A percentile compares a stretch with the other conserved stretches of the same genome.
Evolutionary conservation across 2,329 filamentous ascomycete species (phyloP).

Genomic region (Hypoxylon sp.): DNA sequence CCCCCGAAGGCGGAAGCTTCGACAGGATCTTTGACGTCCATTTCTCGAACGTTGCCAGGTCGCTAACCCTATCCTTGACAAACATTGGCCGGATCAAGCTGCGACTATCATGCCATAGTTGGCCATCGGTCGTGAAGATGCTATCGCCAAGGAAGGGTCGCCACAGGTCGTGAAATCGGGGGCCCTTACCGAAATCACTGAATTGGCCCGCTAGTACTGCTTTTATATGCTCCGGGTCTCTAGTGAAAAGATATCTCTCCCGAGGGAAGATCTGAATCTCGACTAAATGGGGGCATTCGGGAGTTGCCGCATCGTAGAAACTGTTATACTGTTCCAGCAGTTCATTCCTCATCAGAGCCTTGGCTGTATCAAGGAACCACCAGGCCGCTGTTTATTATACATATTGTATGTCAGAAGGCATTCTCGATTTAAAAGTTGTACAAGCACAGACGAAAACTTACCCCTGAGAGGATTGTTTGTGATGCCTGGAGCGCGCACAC

Average conservation of each 20-base stretch:
- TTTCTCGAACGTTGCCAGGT: conserved; percentile 71
- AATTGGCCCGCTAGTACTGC: conserved; percentile 70
- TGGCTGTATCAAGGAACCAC: conserved; percentile 52
- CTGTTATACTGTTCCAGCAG: conserved; percentile 54
- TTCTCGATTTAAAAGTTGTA: neutral
- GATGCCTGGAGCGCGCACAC: conserved; percentile 54
- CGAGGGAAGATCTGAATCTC: conserved; percentile 56
- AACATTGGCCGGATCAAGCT: conserved; percentile 70
- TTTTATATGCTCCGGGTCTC: conserved; percentile 71
- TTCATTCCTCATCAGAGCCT: conserved; percentile 53
- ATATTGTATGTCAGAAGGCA: conserved; percentile 7
- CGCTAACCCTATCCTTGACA: conserved; percentile 62
- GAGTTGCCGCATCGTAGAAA: conserved; percentile 52
- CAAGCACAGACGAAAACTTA: conserved; percentile 41
- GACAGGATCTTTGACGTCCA: conserved; percentile 72
- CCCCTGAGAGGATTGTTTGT: conserved; percentile 56
- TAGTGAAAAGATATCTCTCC: conserved; percentile 62
- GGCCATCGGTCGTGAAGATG: conserved; percentile 69
- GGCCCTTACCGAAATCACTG: conserved; percentile 66
- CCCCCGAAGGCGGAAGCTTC: conserved; percentile 69
- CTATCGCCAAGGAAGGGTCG: conserved; percentile 67
- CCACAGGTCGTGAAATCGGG: conserved; percentile 60
- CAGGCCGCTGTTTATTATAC: conserved; percentile 30
- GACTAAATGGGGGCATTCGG: conserved; percentile 56
- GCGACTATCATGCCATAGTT: conserved; percentile 68